These are phyloP conservation scores for Alternaria sp. DNA, from an alignment of 2,329 filamentous ascomycete species.

Conservation along the genomic window DNA sequence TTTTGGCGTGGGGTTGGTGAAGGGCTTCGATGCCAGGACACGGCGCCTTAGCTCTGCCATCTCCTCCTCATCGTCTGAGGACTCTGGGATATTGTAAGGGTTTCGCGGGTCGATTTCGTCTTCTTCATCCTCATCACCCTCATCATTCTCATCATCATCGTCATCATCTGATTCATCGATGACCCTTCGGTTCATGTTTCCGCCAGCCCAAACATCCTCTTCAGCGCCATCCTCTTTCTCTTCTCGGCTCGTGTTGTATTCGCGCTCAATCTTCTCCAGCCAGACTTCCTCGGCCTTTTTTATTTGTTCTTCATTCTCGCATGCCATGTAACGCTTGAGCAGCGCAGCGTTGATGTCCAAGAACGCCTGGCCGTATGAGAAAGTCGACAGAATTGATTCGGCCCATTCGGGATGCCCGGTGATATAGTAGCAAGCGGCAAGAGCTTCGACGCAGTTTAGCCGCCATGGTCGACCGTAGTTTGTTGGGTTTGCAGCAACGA, in stretches of 20 bases:
- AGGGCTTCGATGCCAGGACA: constrained; percentile 91
- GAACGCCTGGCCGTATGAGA: constrained; percentile 88
- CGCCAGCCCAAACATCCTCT: constrained; percentile 87
- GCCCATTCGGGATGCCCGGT: constrained; percentile 94
- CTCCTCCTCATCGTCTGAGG: constrained; percentile 79
- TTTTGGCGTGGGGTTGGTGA: constrained; percentile 66
- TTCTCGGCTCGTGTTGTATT: constrained; percentile 82
- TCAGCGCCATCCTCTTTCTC: constrained; percentile 64
- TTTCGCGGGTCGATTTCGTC: constrained; percentile 65
- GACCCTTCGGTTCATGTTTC: constrained; percentile 79
- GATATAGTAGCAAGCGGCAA: constrained; percentile 92
- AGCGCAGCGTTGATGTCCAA: constrained; percentile 87
- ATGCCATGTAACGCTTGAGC: constrained; percentile 84
- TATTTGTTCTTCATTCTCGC: constrained; percentile 79
- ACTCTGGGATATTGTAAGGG: constrained; percentile 77
- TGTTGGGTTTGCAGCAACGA: constrained; percentile 94
- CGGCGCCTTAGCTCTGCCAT: constrained; percentile 93
- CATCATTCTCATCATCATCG: constrained; percentile 60
- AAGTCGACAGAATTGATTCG: constrained; percentile 79
- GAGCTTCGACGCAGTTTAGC: constrained; percentile 92
- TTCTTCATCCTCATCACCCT: constrained; percentile 49
- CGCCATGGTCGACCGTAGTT: constrained; percentile 98
- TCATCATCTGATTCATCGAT: constrained; percentile 52
- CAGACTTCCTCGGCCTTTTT: constrained; percentile 87
- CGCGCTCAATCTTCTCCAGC: constrained; percentile 87